Base-by-base conservation (phyloP, 305 asterid genomes). In the Nicotiana rustica region DNA sequence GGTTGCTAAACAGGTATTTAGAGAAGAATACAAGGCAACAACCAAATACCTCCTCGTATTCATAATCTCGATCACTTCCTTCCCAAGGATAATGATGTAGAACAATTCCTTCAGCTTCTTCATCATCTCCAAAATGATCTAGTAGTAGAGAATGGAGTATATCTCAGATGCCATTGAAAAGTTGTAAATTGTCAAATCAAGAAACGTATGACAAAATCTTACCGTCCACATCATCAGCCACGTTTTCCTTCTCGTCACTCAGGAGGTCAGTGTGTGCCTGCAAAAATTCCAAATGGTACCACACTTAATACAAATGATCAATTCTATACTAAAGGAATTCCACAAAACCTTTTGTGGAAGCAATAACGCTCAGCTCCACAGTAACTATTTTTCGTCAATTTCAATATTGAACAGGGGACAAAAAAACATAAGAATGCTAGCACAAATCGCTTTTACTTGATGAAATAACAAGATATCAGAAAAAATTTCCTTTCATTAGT, bases 11-110 rank as follows among this genome's bases (percentile, higher is more conserved):
- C 15, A 49, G 57, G 57, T 49, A 49, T 38, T 10, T 49, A 49
- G 13, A 49, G 17, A 49, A 49, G 13, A 49, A 10, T 33, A 4
- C 52, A 68, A 68, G 10, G 19, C 77, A 68, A 68, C 6, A 35
- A 68, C 2, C 18, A 75, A 29, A 60, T 81, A 92, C 98, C 94
- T 93, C 98, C 71, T 93, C 98, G 75, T 93, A 92, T 35, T 77
- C 80, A 79, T 95, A 95, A 87, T 93, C 96, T 10, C 98, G 89
- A 78, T 92, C 96, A 83, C 86, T 92, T 86, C 97, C 98, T 85
- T 93, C 97, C 97, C 98, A 95, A 47, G 98, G 93, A 86, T 88
- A 87, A 33, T 85, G 92, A 68, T 91, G 93, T 68, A 92, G 82
- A 67, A 89, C 89, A 84, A 91, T 91, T 80, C 92, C 94, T 71